Evolutionary conservation across 352 stramenopile genomes (phyloP), one percentile per base, ranked within the genome.

Genomic region (Pythium vanterpoolii): DNA sequence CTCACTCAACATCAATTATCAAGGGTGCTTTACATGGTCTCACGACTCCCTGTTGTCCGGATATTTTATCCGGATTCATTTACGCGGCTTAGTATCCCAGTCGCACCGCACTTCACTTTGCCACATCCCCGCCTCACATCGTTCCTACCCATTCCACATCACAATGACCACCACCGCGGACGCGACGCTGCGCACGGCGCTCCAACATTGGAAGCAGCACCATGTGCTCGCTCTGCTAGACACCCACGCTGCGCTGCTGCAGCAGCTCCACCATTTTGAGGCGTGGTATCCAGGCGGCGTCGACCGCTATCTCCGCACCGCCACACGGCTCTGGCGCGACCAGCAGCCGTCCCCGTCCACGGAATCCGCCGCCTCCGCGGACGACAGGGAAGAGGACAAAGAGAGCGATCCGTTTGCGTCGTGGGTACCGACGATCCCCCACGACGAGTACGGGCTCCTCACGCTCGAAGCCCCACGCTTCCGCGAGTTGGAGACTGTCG

Each of bases 281-380:
- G 39, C 47, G 19, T 88, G 78, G 80, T 90, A 89, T 63, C 76
- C 78, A 23, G 77, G 79, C 27, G 81, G 81, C 27, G 46, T 90
- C 30, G 77, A 75, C 51, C 64, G 62, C 30, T 90, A 90, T 39
- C 27, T 90, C 26, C 46, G 56, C 36, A 82, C 73, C 9, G 79
- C 79, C 16, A 79, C 72, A 39, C 64, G 68, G 42, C 58, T 89
- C 24, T 80, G 82, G 26, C 64, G 36, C 44, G 65, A 44, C 9
- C 56, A 36, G 44, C 66, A 62, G 39, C 27, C 24, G n/a, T 19
- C 16, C 18, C 11, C 38, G 14, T 7, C 38, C 11, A 7, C 38
- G 4, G 11, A 56, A 13, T 44, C 38, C 9, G 6, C 16, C 38
- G 38, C 14, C 38, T 19, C 16, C n/a, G 14, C 4, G 16, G 21